Conservation (phyloP, 1,284 basidiomycete genomes). For the Pholiota adiposa region DNA sequence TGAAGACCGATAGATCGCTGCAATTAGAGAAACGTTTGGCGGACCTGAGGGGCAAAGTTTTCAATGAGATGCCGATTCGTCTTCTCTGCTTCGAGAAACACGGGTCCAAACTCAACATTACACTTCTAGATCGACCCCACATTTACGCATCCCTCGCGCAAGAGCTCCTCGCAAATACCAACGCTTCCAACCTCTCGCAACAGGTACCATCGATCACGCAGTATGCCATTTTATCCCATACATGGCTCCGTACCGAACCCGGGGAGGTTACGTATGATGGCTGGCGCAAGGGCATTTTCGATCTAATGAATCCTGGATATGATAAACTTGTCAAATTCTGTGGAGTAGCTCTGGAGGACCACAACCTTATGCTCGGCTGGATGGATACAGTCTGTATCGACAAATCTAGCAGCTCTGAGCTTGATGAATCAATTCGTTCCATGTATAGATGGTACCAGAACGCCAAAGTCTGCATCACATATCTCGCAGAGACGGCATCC, state of each 20-base stretch:
- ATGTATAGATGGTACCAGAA: conserved; percentile 8
- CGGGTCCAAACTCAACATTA: neutral
- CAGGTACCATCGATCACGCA: neutral
- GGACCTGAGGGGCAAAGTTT: too few species aligned
- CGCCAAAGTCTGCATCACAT: neutral
- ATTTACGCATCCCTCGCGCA: neutral
- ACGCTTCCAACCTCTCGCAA: neutral
- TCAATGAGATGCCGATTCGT: neutral
- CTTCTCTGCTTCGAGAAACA: neutral
- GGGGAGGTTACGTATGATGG: neutral
- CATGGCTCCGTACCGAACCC: neutral
- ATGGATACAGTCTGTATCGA: conserved; percentile 11
- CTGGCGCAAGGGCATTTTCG: neutral
- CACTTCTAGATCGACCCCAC: neutral
- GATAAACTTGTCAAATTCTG: neutral
- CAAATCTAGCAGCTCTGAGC: conserved; percentile 10
- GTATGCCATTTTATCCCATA: neutral
- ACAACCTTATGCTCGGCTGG: neutral
- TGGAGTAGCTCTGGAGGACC: neutral
- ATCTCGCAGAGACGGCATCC: neutral
- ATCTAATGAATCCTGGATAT: neutral
- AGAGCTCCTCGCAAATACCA: neutral
- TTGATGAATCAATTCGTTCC: conserved; percentile 7
- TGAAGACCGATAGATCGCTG: too few species aligned
- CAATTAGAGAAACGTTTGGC: too few species aligned